A percentile compares a stretch with the other conserved stretches of the same genome.
Evolutionary conservation across 768 basidiomycete species (phyloP).

Genomic region (Boletellus ananas): DNA sequence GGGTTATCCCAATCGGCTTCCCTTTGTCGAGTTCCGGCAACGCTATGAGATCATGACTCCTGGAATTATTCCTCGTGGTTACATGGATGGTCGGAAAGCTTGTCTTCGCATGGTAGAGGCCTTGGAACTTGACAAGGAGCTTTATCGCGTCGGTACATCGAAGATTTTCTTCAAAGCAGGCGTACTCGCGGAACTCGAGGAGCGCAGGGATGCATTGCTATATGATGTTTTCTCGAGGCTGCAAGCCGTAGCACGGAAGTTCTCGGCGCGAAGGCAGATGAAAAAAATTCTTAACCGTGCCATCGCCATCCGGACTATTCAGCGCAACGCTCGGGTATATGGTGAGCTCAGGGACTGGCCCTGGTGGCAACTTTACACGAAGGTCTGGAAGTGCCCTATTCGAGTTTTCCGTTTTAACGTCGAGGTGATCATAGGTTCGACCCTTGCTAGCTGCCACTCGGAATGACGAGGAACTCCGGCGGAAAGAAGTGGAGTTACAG

Average conservation of each 20-base stretch:
- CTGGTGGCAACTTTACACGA: conserved; percentile 98
- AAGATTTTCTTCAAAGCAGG: conserved; percentile 99
- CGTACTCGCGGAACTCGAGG: conserved; percentile 93
- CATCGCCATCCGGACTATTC: conserved; percentile 85
- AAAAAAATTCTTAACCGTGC: conserved; percentile 94
- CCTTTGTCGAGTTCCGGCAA: conserved; percentile 96
- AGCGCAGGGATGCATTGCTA: conserved; percentile 81
- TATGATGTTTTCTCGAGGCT: conserved; percentile 86
- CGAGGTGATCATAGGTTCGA: conserved; percentile 57
- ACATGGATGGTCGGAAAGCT: conserved; percentile 97
- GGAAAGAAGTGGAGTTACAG: conserved; percentile 80
- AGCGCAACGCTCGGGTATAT: conserved; percentile 90
- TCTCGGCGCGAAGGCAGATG: conserved; percentile 83
- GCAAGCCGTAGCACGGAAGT: conserved; percentile 84
- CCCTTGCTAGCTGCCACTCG: conserved; percentile 90
- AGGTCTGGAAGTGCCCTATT: conserved; percentile 42
- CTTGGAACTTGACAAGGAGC: conserved; percentile 78
- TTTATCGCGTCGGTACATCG: conserved; percentile 90
- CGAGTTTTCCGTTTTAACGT: not conserved
- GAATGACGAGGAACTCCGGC: conserved; percentile 85
- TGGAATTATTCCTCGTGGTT: conserved; percentile 88
- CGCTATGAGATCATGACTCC: conserved; percentile 96
- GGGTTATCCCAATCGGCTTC: conserved; percentile 94
- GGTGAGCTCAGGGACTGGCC: conserved; percentile 92
- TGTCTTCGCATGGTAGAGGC: conserved; percentile 87